Percentiles rank a stretch among this genome's conserved stretches.
Evolutionary conservation across 2,329 filamentous ascomycete genomes (phyloP).

Genomic region (Beauveria scarabaeidicola): DNA sequence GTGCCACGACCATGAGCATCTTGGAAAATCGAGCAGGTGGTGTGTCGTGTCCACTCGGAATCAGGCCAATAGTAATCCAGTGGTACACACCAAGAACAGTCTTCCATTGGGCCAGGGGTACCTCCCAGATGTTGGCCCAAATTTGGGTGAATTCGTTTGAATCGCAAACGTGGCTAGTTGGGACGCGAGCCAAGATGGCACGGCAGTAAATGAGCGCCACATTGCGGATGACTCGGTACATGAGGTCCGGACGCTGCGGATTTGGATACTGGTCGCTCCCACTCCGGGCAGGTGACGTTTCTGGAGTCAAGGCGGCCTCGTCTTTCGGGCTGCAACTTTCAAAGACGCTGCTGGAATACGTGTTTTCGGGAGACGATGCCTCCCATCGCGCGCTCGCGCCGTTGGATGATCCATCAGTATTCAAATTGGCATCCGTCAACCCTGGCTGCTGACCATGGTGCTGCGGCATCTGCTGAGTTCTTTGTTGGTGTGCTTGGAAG

Average conservation of each 20-base stretch:
- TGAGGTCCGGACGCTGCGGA: conserved; percentile 26
- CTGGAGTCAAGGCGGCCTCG: background rate
- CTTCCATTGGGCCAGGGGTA: conserved; percentile 38
- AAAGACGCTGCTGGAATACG: conserved; percentile 8
- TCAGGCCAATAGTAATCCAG: conserved; percentile 38
- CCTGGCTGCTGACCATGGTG: background rate
- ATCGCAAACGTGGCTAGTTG: conserved; percentile 33
- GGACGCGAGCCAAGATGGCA: conserved; percentile 33
- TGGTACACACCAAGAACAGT: conserved; percentile 38
- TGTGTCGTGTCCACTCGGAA: conserved; percentile 29
- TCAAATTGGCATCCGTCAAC: background rate
- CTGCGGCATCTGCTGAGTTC: background rate
- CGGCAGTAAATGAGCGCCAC: conserved; percentile 40
- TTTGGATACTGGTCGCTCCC: conserved; percentile 14
- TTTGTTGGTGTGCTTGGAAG: conserved; percentile 11
- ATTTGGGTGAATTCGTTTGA: conserved; percentile 32
- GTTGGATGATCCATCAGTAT: background rate
- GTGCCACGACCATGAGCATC: conserved; percentile 33
- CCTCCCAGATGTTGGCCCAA: conserved; percentile 40
- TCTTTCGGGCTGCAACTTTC: conserved; percentile 9
- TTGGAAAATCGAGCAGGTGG: conserved; percentile 37
- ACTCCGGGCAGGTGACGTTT: conserved; percentile 5
- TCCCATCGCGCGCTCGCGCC: conserved; percentile 14
- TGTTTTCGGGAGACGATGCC: conserved; percentile 1
- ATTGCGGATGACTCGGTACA: conserved; percentile 39